Evolutionary conservation across 257 asterid species (phyloP).

Genomic region (Solanum clarkiae): DNA sequence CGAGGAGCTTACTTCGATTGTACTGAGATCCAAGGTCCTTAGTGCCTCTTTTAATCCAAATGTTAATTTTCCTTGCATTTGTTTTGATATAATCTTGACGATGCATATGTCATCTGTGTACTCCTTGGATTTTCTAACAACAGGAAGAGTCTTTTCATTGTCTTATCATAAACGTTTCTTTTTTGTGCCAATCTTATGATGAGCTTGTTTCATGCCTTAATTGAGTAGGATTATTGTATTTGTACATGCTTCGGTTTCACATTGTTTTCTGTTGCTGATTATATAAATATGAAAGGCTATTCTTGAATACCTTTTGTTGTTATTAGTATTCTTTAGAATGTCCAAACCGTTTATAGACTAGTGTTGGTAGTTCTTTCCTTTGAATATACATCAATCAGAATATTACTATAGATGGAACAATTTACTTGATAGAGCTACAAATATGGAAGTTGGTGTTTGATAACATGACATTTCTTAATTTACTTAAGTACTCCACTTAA

Average conservation of each 20-base stretch:
- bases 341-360: not conserved
- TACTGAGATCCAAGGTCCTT: constrained; percentile 40
- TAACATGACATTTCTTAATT: not conserved
- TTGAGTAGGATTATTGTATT: not conserved
- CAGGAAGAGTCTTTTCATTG: constrained; percentile 7
- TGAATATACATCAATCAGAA: not conserved
- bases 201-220: not conserved
- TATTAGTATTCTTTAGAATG: not conserved
- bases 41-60: constrained; percentile 3
- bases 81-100: constrained; percentile 23
- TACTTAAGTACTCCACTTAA: not conserved
- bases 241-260: not conserved
- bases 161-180: not conserved
- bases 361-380: not conserved
- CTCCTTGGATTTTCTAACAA: constrained; percentile 28
- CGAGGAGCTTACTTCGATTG: constrained; percentile 50
- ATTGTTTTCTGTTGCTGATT: not conserved
- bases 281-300: not conserved
- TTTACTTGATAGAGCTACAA: not conserved
- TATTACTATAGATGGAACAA: not conserved
- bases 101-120: constrained; percentile 15
- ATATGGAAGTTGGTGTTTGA: not conserved
- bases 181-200: not conserved
- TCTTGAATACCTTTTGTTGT: not conserved
- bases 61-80: constrained; percentile 20